phyloP scores from a whole-genome alignment of 169 alveolate species.

The Plasmodium sp. region DNA sequence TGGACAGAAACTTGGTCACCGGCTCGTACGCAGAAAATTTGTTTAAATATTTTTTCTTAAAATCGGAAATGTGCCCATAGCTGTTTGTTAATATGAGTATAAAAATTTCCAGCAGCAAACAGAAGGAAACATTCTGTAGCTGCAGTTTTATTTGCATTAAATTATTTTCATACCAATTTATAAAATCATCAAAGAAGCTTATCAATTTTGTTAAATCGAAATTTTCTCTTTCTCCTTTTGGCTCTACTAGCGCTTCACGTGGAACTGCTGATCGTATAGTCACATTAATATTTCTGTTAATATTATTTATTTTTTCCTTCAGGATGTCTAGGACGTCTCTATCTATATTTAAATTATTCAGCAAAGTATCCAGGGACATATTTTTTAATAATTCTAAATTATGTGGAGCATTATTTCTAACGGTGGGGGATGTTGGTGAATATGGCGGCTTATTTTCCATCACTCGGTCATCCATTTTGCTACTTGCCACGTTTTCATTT shows the following conservation, averaged over 20 bases:
- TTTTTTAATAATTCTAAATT: slow-evolving; percentile 44
- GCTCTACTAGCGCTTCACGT: slow-evolving; percentile 12
- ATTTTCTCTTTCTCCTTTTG: slow-evolving; percentile 12
- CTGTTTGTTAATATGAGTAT: slow-evolving; percentile 44
- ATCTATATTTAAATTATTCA: slow-evolving; percentile 67
- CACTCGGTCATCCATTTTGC: not conserved
- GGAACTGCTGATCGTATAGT: slow-evolving; percentile 17
- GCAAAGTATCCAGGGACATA: slow-evolving; percentile 62
- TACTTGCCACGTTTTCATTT: slow-evolving; percentile 8
- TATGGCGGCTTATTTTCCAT: not conserved
- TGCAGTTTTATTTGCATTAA: slow-evolving; percentile 61
- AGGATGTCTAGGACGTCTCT: slow-evolving; percentile 33
- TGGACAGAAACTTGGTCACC: slow-evolving; percentile 36
- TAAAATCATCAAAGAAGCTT: slow-evolving; percentile 39
- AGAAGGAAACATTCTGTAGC: slow-evolving; percentile 57
- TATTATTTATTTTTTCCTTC: slow-evolving; percentile 72
- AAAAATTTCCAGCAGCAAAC: slow-evolving; percentile 58
- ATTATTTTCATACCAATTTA: slow-evolving; percentile 74
- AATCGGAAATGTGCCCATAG: slow-evolving; percentile 12
- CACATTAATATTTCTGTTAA: slow-evolving; percentile 64
- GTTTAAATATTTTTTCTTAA: slow-evolving; percentile 67
- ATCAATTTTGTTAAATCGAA: slow-evolving; percentile 14
- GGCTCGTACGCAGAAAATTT: slow-evolving; percentile 63
- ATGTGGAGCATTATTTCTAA: not conserved
- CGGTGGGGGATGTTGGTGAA: not conserved